Base-by-base conservation (phyloP, 352 stramenopile genomes). In the Phytophthora lateralis region DNA sequence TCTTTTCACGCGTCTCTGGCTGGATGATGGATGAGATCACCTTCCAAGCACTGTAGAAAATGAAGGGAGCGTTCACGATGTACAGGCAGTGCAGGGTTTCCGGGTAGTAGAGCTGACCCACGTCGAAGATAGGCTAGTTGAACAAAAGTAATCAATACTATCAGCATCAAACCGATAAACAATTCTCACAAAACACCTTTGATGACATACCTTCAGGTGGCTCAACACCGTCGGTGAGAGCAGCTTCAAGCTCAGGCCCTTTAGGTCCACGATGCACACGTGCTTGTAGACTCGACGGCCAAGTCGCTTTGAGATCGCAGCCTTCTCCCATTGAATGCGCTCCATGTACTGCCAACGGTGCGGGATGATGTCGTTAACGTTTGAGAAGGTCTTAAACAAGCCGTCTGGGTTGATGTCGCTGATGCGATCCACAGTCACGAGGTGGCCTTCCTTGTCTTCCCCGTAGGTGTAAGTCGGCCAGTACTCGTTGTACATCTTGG, bases 41-140 rank as follows among this genome's bases (percentile, higher is more conserved):
- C 68, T 91, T 91, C 84, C 83, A 95, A 41, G 78, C 80, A n/a
- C 78, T 80, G 41, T 87, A 87, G 55, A 95, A 95, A 52, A 95
- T 72, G 59, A 91, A 87, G 17, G 86, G 86, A 3, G 83, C 83
- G 54, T 95, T 93, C 49, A 93, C 75, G 30, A 95, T 41, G 63
- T 91, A 95, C 38, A 95, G 67, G 1, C 78, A 75, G 54, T 88
- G 83, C 27, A 95, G 64, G 17, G 82, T 91, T 75, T 95, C 86
- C 0, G 86, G 85, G 61, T 93, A 95, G 63, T 92, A 91, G 5
- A 84, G 61, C 62, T 91, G 80, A 0, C 81, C 83, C 39, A 92
- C 64, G 43, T 91, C 83, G 51, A 94, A 91, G 54, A 95, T 92
- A 4, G 82, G 80, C 76, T 90, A 50, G 10, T 62, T 15, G n/a